Conservation (phyloP, 768 basidiomycete genomes). For the Mycena kentingensis region DNA sequence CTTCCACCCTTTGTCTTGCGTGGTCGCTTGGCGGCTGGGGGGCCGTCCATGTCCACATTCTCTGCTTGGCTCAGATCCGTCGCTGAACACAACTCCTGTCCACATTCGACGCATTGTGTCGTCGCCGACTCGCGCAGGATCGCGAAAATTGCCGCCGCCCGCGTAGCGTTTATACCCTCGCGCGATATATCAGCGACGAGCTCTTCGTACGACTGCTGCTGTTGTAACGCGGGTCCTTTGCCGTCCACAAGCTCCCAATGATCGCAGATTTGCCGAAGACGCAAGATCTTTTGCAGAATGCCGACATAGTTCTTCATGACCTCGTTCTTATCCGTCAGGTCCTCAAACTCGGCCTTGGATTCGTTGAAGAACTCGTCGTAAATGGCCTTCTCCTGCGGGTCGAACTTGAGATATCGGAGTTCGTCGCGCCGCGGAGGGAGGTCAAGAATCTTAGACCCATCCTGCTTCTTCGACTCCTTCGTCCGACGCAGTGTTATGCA, state of each 20-base stretch:
- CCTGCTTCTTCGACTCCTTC: slow-evolving; percentile 80
- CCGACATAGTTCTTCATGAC: slow-evolving; percentile 99
- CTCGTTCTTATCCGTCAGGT: slow-evolving; percentile 84
- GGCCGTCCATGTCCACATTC: slow-evolving; percentile 50
- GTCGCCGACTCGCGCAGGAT: slow-evolving; percentile 84
- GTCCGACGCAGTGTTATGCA: slow-evolving; percentile 95
- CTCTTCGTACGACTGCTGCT: slow-evolving; percentile 71
- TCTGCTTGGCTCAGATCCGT: slow-evolving; percentile 50
- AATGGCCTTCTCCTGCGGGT: slow-evolving; percentile 76
- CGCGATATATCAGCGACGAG: slow-evolving; percentile 71
- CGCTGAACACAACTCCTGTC: slow-evolving; percentile 64
- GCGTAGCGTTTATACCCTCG: slow-evolving; percentile 74
- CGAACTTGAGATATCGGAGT: slow-evolving; percentile 82
- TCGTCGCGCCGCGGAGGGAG: slow-evolving; percentile 92
- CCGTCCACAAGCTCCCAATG: slow-evolving; percentile 88
- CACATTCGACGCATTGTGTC: slow-evolving; percentile 89
- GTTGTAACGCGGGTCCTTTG: slow-evolving; percentile 44
- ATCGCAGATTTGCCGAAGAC: slow-evolving; percentile 96
- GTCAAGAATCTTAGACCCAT: slow-evolving; percentile 83
- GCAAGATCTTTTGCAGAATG: slow-evolving; percentile 93
- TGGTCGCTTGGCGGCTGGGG: slow-evolving; percentile 47
- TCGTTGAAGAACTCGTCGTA: slow-evolving; percentile 89
- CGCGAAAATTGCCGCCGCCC: slow-evolving; percentile 84
- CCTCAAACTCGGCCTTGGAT: slow-evolving; percentile 89
- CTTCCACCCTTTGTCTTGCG: slow-evolving; percentile 50